A percentile compares a stretch with the other conserved stretches of the same genome.
These are phyloP conservation scores for Ophiocordyceps camponoti-rufipedis DNA, from an alignment of 2,329 filamentous ascomycete species.

Conservation along the genomic window DNA sequence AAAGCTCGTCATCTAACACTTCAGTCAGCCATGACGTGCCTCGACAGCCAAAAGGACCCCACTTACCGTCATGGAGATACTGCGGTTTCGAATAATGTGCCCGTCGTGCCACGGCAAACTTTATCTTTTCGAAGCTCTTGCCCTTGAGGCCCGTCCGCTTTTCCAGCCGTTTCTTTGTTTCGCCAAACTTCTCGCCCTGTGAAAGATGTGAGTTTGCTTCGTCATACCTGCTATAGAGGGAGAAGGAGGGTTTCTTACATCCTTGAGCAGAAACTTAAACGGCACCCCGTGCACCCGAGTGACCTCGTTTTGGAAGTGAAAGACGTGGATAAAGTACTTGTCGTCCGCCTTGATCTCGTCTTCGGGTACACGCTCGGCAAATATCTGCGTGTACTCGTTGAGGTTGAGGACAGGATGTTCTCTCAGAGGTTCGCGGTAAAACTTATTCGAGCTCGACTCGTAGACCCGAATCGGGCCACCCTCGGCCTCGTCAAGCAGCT, in stretches of 20 bases:
- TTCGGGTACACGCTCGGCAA: conserved; percentile 64
- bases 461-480: conserved; percentile 60
- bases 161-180: conserved; percentile 88
- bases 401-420: conserved; percentile 63
- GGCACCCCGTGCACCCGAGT: conserved; percentile 73
- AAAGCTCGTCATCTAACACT: conserved; percentile 38
- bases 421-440: conserved; percentile 57
- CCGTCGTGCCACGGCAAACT: conserved; percentile 68
- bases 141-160: conserved; percentile 89
- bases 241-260: conserved; percentile 31
- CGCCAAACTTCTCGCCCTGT: conserved; percentile 71
- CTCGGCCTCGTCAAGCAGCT: conserved; percentile 54
- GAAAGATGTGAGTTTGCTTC: neutral
- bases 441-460: conserved; percentile 66
- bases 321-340: conserved; percentile 52
- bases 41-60: neutral
- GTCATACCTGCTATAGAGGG: neutral
- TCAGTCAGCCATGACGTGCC: neutral
- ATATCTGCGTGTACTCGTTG: conserved; percentile 69
- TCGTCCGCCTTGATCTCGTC: conserved; percentile 44
- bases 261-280: conserved; percentile 74
- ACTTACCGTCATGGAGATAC: conserved; percentile 76
- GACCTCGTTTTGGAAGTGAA: conserved; percentile 85
- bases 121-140: conserved; percentile 97
- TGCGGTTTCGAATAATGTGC: conserved; percentile 57